Evolutionary conservation across 345 rosid genomes (phyloP), one percentile per base, ranked within the genome.

Genomic region (Zanthoxylum bungeanum): DNA sequence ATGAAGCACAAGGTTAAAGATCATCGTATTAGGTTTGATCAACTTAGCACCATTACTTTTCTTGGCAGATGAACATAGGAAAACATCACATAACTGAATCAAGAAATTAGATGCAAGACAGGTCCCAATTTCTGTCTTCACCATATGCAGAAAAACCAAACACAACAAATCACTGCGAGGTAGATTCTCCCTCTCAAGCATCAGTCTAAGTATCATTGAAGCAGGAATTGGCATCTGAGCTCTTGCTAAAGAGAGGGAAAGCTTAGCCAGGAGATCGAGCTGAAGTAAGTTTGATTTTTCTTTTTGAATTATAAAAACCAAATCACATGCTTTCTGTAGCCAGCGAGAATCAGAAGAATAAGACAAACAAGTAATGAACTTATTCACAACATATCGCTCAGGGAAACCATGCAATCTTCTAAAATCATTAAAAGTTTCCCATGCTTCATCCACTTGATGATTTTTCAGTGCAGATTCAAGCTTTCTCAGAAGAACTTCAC

Each of bases 1-100:
- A 79, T 86, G 77, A 17, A 94, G 88, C 47, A 90, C 88, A 25
- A 90, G 86, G 80, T 92, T 92, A 79, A 89, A 94, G 67, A 82
- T 76, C 68, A 81, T 61, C 21, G 93, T 84, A 83, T 88, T 88
- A 60, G 88, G 91, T 82, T 84, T 90, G 65, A 72, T 30, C 69
- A 79, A 71, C 79, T 84, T 82, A 36, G 37, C 65, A 10, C 28
- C 11, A 39, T 68, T 27, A 42, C 31, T 81, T 71, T 68, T 84
- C 31, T 46, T 69, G 8, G 37, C 69, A 59, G 60, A 75, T 19
- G 52, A 27, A 52, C 0, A 53, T 60, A 71, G 27, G 55, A 81
- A 73, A 62, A 70, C 60, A 68, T 80, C 85, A 69, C 93, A 92
- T 56, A 89, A 68, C 78, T 87, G 86, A 83, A 88, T 72, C 81